Evolutionary conservation across 805 yeast species (phyloP), one percentile per base, ranked within the genome.

Genomic region (Saccharomycopsis oosterbeekiorum): DNA sequence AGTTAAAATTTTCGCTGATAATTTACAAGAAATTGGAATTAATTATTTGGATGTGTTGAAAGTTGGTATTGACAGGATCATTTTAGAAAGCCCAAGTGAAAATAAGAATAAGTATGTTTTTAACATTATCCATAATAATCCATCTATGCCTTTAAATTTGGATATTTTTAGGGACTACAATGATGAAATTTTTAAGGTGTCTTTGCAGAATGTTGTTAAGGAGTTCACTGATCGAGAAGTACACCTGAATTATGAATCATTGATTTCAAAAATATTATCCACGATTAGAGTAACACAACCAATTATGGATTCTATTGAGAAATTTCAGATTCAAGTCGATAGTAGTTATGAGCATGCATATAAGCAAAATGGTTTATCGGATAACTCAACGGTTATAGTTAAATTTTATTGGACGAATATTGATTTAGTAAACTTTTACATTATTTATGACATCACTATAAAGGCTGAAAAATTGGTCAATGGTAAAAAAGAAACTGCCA

Each of bases 361-460:
- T 6, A 41, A 26, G 24, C 40, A 26, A 15, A 59, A 50, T 40
- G 10, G 19, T n/a, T 15, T 60, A 12, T 47, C 53, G 1, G 59
- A 62, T 14, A 47, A 26, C 6, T 56, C 55, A 12, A 10, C 19
- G 19, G 36, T 60, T 17, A 43, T 19, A 12, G 59, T 63, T 12
- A 60, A 60, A 29, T 63, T 58, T 39, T 63, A 63, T 24, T 36
- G 39, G 26, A 56, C 36, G 17, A 55, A 63, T 34, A 42, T 53
- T 14, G 55, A 42, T 34, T 39, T 63, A 34, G 17, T 56, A 4
- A 61, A 61, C 26, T 63, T 51, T 41, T 17, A 56, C 3, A 15
- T 63, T 17, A 58, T 59, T 34, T 61, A 61, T 39, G 65, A 63
- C 36, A 59, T 63, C 3, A 50, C 37, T 21, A 63, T 61, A 43